phyloP scores from a whole-genome alignment of 805 yeast genomes.

The Clavispora santaluciae region DNA sequence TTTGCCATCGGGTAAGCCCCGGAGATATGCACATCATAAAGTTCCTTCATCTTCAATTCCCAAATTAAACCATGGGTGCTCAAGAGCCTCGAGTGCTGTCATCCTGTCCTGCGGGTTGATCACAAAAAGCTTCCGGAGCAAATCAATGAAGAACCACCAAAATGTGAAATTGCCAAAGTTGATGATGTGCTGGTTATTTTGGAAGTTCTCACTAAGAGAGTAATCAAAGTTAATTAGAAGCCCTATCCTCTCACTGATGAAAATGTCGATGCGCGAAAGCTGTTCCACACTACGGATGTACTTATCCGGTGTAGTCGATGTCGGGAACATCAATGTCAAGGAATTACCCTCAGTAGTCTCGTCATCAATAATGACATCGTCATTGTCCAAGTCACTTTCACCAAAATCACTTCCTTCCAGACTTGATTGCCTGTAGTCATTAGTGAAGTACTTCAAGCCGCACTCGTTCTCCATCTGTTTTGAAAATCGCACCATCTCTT shows the following conservation, averaged over 20 bases:
- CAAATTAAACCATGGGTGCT: constrained; percentile 45
- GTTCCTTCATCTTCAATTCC: constrained; percentile 47
- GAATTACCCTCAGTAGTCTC: constrained; percentile 23
- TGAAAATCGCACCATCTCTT: constrained; percentile 30
- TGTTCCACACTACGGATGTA: constrained; percentile 36
- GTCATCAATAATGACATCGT: constrained; percentile 28
- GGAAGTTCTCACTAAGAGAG: constrained; percentile 35
- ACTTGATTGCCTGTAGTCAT: constrained; percentile 12
- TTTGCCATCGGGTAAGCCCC: not conserved
- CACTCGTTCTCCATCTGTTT: constrained; percentile 36
- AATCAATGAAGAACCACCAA: constrained; percentile 71
- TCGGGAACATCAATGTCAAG: constrained; percentile 35
- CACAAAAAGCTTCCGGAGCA: constrained; percentile 34
- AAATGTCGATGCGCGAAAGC: constrained; percentile 39
- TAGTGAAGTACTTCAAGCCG: constrained; percentile 35
- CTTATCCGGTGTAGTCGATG: constrained; percentile 33
- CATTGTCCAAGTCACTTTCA: constrained; percentile 11
- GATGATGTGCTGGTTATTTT: constrained; percentile 38
- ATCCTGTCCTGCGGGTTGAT: constrained; percentile 36
- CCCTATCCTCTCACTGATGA: constrained; percentile 39
- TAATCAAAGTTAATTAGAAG: constrained; percentile 35
- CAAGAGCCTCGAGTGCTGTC: constrained; percentile 38
- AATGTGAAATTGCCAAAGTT: constrained; percentile 62
- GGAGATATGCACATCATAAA: constrained; percentile 1
- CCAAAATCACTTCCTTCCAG: constrained; percentile 8